These are phyloP conservation scores for Zymoseptoria ardabiliae DNA, from an alignment of 2,329 filamentous ascomycete species.

Conservation along the genomic window DNA sequence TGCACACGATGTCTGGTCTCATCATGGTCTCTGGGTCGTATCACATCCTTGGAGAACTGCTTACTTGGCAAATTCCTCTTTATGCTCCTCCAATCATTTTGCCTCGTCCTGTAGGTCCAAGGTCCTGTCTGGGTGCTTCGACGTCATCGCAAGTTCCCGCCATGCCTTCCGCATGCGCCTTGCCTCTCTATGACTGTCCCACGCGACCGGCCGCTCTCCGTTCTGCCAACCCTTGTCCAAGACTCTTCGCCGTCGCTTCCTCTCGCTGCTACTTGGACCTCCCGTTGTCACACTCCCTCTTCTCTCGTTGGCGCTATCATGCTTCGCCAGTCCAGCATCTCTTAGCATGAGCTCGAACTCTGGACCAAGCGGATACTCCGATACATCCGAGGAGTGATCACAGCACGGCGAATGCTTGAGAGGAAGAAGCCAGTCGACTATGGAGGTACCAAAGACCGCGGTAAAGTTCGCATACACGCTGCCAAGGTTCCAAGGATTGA, in stretches of 20 bases:
- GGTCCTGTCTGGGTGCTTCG: neutral
- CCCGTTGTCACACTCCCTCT: conserved; percentile 1
- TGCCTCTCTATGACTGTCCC: conserved; percentile 25
- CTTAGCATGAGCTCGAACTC: conserved; percentile 28
- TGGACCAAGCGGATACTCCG: conserved; percentile 29
- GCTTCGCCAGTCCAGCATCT: conserved; percentile 24
- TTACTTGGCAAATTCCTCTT: too few species aligned
- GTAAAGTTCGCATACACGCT: conserved; percentile 59
- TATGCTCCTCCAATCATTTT: too few species aligned
- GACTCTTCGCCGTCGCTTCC: conserved; percentile 12
- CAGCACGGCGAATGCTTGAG: conserved; percentile 66
- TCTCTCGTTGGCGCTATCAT: conserved; percentile 6
- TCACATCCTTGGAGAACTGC: too few species aligned
- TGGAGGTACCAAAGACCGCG: conserved; percentile 66
- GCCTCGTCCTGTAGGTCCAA: neutral
- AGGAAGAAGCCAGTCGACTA: conserved; percentile 75
- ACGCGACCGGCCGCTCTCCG: conserved; percentile 29
- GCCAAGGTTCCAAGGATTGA: conserved; percentile 82
- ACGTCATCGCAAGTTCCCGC: conserved; percentile 10
- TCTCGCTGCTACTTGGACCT: conserved; percentile 7
- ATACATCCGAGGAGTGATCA: conserved; percentile 43
- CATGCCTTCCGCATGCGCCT: conserved; percentile 20
- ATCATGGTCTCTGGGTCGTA: too few species aligned
- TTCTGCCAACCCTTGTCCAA: conserved; percentile 28
- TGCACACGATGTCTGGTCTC: too few species aligned